Evolutionary conservation across 2,329 filamentous ascomycete genomes (phyloP).

Genomic region (Alternaria panax): DNA sequence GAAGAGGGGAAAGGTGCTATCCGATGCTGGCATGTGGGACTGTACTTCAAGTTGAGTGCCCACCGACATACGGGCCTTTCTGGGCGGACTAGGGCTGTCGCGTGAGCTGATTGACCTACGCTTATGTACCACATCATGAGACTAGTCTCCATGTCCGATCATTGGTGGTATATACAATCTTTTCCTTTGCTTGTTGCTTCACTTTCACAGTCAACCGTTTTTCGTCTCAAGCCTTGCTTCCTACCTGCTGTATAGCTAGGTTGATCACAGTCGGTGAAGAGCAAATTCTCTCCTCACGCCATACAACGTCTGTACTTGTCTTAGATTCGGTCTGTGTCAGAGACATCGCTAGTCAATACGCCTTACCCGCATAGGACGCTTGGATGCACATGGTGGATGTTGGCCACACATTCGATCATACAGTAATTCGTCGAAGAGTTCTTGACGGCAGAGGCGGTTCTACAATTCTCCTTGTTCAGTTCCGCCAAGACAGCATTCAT

Average conservation of each 20-base stretch:
- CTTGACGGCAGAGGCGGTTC: background rate
- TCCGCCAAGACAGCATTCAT: background rate
- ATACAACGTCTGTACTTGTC: background rate
- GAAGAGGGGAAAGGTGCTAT: background rate
- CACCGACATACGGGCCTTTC: background rate
- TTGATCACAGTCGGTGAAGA: background rate
- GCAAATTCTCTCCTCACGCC: background rate
- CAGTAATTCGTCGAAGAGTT: background rate
- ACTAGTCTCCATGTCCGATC: background rate
- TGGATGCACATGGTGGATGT: background rate
- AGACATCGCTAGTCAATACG: no score
- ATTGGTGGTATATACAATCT: background rate
- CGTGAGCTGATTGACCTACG: constrained; percentile 1
- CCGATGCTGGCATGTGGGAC: background rate
- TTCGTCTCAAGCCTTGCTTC: background rate
- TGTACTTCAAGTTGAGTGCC: background rate
- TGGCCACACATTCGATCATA: background rate
- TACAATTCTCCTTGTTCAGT: background rate
- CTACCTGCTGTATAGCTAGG: background rate
- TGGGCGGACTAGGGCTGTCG: background rate
- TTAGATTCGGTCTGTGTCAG: background rate
- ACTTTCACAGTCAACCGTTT: background rate
- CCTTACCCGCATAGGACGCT: background rate
- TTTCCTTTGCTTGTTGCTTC: constrained; percentile 2
- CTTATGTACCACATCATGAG: constrained; percentile 1